Conservation (phyloP, 2,329 filamentous ascomycete species). For the Pseudocercospora ulei region DNA sequence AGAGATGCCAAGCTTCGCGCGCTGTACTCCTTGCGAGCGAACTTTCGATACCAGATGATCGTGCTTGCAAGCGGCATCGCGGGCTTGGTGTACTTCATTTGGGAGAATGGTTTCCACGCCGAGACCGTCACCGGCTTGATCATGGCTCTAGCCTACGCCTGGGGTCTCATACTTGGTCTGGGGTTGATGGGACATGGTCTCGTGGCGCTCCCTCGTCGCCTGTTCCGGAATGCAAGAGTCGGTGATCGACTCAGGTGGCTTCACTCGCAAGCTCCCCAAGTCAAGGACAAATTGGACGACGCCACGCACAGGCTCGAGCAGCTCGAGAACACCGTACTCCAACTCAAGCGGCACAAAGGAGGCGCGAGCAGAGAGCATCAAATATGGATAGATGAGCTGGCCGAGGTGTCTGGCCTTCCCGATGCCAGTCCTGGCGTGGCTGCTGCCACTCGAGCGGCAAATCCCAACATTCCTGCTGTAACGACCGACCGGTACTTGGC, state of each 20-base stretch:
- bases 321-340: conserved; percentile 67
- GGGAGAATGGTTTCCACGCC: conserved; percentile 63
- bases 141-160: conserved; percentile 91
- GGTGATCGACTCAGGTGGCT: conserved; percentile 63
- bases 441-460: conserved; percentile 32
- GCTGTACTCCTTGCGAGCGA: conserved; percentile 73
- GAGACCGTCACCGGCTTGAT: conserved; percentile 68
- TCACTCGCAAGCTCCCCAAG: conserved; percentile 66
- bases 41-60: conserved; percentile 79
- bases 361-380: conserved; percentile 65
- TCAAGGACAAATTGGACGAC: conserved; percentile 82
- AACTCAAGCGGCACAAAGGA: conserved; percentile 70
- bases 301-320: conserved; percentile 69
- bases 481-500: conserved; percentile 91
- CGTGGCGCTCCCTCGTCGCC: conserved; percentile 73
- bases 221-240: conserved; percentile 71
- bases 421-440: conserved; percentile 46
- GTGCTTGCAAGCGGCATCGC: conserved; percentile 60
- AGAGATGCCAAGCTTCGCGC: conserved; percentile 73
- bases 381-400: conserved; percentile 94
- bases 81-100: conserved; percentile 73
- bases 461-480: conserved; percentile 52
- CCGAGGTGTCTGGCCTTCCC: conserved; percentile 61
- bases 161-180: conserved; percentile 82
- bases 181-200: conserved; percentile 97